A percentile compares a stretch with the other conserved stretches of the same genome.
Evolutionary conservation across 371 early-diverging fungal species (phyloP).

Genomic region (Choanephora cucurbitarum): DNA sequence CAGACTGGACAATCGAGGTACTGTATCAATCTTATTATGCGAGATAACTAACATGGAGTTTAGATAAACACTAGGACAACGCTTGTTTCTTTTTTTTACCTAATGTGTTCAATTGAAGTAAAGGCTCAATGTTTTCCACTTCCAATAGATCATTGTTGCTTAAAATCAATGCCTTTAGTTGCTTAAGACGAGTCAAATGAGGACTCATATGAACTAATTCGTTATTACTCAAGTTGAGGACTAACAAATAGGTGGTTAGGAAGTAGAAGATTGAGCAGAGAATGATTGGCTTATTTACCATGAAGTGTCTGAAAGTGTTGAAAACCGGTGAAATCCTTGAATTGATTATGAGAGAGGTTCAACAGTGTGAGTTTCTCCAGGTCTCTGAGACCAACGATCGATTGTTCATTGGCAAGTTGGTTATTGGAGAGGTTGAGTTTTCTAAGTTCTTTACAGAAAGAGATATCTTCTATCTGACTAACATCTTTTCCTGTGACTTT

Average conservation of each 20-base stretch:
- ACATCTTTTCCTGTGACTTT: slow-evolving; percentile 61
- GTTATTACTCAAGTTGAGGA: slow-evolving; percentile 79
- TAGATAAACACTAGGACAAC: no score
- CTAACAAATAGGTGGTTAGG: no score
- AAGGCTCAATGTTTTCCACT: slow-evolving; percentile 63
- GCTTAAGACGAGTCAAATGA: slow-evolving; percentile 55
- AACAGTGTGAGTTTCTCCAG: slow-evolving; percentile 62
- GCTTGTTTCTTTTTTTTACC: slow-evolving; percentile 42
- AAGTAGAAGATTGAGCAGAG: no score
- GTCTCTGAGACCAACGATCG: slow-evolving; percentile 58
- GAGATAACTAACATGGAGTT: slow-evolving; percentile 85
- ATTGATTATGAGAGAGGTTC: slow-evolving; percentile 66
- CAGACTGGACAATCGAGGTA: slow-evolving; percentile 60
- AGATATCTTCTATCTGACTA: slow-evolving; percentile 68
- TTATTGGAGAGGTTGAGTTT: slow-evolving; percentile 76
- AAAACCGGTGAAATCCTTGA: slow-evolving; percentile 64
- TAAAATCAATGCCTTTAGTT: slow-evolving; percentile 82
- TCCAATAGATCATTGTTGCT: slow-evolving; percentile 72
- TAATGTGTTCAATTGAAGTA: slow-evolving; percentile 71
- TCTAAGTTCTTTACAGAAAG: slow-evolving; percentile 62
- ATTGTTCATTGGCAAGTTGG: slow-evolving; percentile 51
- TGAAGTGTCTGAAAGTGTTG: slow-evolving; percentile 60
- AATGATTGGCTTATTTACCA: slow-evolving; percentile 60
- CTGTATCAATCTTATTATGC: slow-evolving; percentile 69
- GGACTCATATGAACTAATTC: slow-evolving; percentile 63